Evolutionary conservation across 345 rosid species (phyloP).

Genomic region (Eucalyptus erythrocorys): DNA sequence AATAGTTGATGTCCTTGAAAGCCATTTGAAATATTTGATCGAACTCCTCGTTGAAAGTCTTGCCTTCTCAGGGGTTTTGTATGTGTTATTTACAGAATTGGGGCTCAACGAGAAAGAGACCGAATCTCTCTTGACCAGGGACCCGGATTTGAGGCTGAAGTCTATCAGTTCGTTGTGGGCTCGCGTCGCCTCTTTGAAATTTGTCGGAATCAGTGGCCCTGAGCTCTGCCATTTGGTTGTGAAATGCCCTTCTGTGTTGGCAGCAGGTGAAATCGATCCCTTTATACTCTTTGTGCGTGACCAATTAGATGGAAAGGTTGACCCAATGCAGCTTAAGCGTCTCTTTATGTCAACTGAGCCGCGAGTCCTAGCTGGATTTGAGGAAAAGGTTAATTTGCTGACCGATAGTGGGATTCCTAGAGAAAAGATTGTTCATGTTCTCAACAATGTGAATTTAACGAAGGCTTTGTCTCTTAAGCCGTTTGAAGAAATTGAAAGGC

Average conservation of each 20-base stretch:
- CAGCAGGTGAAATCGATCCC: constrained; percentile 35
- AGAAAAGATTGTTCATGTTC: constrained; percentile 30
- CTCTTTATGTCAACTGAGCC: too few species aligned
- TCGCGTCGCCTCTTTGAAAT: constrained; percentile 33
- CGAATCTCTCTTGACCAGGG: constrained; percentile 15
- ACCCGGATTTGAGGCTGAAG: constrained; percentile 20
- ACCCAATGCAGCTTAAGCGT: constrained; percentile 27
- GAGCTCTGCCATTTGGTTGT: constrained; percentile 37
- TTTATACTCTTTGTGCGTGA: constrained; percentile 27
- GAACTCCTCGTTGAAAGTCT: too few species aligned
- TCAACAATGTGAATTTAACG: constrained; percentile 46
- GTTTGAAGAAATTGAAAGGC: constrained; percentile 44
- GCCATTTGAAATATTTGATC: too few species aligned
- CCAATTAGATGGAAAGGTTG: constrained; percentile 34
- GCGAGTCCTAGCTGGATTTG: too few species aligned
- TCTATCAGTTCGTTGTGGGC: background rate
- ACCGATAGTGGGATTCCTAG: constrained; percentile 29
- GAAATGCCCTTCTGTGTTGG: constrained; percentile 38
- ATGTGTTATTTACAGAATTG: constrained; percentile 17
- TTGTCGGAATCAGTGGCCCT: constrained; percentile 30
- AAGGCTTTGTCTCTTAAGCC: constrained; percentile 51
- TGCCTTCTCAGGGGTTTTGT: background rate
- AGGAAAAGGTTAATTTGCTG: background rate
- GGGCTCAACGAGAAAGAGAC: constrained; percentile 17
- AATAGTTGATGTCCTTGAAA: too few species aligned